Evolutionary conservation across 345 rosid species (phyloP).

Genomic region (Gossypioides kirkii): DNA sequence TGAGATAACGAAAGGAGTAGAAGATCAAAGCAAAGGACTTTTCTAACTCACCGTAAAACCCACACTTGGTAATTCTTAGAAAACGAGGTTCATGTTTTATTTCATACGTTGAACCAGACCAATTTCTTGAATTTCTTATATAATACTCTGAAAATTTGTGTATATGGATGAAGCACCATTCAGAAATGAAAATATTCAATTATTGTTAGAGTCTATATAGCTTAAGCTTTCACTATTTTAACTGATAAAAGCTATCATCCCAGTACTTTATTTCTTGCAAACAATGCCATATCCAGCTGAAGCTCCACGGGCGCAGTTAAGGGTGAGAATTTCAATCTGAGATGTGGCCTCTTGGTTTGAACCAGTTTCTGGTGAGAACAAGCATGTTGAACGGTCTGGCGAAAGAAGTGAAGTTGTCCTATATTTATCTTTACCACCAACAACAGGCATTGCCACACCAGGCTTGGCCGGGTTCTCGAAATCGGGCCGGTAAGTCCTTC

Average conservation of each 20-base stretch:
- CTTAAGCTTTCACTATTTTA: background rate
- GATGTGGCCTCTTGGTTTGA: background rate
- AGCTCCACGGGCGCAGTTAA: conserved; percentile 45
- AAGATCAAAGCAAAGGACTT: no score
- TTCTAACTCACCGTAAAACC: no score
- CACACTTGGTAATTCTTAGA: no score
- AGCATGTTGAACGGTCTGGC: conserved; percentile 35
- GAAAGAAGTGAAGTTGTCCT: conserved; percentile 49
- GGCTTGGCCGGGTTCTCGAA: conserved; percentile 60
- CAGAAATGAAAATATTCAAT: background rate
- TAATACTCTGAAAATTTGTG: no score
- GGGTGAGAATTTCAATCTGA: conserved; percentile 24
- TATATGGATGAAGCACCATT: background rate
- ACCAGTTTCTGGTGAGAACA: conserved; percentile 18
- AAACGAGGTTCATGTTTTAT: no score
- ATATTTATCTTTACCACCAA: conserved; percentile 51
- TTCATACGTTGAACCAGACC: no score
- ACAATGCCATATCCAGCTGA: conserved; percentile 47
- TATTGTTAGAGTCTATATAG: background rate
- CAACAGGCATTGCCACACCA: conserved; percentile 59
- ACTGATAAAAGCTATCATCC: background rate
- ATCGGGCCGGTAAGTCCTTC: conserved; percentile 54
- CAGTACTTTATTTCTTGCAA: conserved; percentile 35
- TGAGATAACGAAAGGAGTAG: no score
- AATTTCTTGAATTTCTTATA: no score